Conservation (phyloP, 176 grass and related monocot genomes). For the Puccinellia tenuiflora region DNA sequence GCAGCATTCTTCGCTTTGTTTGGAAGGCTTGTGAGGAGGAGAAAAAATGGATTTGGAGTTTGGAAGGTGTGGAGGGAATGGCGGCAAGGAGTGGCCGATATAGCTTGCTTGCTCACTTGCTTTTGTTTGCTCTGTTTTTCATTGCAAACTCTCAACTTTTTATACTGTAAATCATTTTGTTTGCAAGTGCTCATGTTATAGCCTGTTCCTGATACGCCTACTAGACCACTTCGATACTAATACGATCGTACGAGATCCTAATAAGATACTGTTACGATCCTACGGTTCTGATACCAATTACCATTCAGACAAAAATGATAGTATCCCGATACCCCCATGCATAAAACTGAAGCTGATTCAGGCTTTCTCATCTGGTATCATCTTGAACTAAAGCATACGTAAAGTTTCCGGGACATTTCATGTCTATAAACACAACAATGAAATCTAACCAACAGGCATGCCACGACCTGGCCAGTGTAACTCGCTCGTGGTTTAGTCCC, state of each 20-base stretch:
- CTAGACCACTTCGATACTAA: neutral
- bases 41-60: neutral
- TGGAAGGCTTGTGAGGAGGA: neutral
- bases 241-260: neutral
- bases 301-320: too few species aligned
- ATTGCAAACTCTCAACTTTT: neutral
- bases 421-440: neutral
- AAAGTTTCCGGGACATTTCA: neutral
- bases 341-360: neutral
- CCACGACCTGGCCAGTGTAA: too few species aligned
- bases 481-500: too few species aligned
- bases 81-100: slow-evolving; percentile 17
- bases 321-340: neutral
- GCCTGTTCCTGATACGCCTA: neutral
- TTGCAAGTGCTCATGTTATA: neutral
- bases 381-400: neutral
- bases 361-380: neutral
- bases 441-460: neutral
- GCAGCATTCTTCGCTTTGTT: neutral
- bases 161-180: neutral
- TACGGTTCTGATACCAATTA: too few species aligned
- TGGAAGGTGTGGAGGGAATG: slow-evolving; percentile 20
- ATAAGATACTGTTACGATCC: neutral
- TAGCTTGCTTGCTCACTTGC: neutral
- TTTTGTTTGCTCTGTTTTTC: neutral